Evolutionary conservation across 108 stramenopile species (phyloP).

Genomic region (Epithemia pelagica): DNA sequence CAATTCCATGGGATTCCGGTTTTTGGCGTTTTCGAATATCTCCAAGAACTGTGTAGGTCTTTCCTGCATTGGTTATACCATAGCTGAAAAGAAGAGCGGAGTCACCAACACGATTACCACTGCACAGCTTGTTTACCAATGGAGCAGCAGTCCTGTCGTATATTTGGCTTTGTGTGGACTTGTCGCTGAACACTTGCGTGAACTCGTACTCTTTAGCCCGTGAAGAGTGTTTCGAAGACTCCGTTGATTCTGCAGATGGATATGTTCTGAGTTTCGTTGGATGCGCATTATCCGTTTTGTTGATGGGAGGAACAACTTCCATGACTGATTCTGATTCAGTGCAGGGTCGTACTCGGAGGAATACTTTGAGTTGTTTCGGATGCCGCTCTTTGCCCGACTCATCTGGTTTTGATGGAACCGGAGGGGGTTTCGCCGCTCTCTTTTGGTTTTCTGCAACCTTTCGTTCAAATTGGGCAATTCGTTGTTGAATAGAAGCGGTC

Average conservation of each 20-base stretch:
- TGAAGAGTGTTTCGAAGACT: constrained; percentile 27
- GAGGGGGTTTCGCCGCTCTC: background rate
- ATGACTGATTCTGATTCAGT: background rate
- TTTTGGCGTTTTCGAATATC: constrained; percentile 23
- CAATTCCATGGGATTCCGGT: constrained; percentile 50
- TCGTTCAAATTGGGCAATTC: background rate
- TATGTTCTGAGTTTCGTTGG: constrained; percentile 57
- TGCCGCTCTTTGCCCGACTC: background rate
- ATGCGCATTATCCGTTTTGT: background rate
- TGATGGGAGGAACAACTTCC: background rate
- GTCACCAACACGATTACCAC: constrained; percentile 22
- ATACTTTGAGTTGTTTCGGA: constrained; percentile 1
- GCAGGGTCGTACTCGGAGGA: constrained; percentile 3
- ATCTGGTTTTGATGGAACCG: background rate
- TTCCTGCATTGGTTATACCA: constrained; percentile 98
- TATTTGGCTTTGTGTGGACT: constrained; percentile 48
- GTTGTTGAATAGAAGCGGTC: background rate
- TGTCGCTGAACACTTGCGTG: constrained; percentile 54
- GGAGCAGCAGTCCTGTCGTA: constrained; percentile 60
- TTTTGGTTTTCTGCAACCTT: background rate
- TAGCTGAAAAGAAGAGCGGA: constrained; percentile 92
- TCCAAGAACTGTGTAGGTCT: constrained; percentile 96
- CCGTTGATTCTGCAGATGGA: constrained; percentile 38
- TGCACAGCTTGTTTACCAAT: constrained; percentile 59
- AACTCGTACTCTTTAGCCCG: constrained; percentile 61